Conservation (phyloP, 1,284 basidiomycete species). For the Omphalotus olearius region DNA sequence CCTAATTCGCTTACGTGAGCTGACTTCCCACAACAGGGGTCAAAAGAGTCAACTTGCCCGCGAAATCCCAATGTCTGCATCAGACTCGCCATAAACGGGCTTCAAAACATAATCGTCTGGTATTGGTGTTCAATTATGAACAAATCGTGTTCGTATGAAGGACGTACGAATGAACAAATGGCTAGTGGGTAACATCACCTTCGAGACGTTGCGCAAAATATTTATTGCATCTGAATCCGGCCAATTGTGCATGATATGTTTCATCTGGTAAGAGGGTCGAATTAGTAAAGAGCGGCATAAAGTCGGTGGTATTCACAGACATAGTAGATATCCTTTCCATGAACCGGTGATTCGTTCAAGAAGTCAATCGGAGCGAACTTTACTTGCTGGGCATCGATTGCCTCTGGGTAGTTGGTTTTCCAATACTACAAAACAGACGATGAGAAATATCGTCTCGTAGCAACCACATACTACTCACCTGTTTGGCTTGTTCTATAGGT, state of each 20-base stretch:
- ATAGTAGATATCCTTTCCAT: conserved; percentile 9
- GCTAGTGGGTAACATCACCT: conserved; percentile 3
- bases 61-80: background rate
- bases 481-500: conserved; percentile 4
- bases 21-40: too few relatives aligned
- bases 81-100: background rate
- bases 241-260: conserved; percentile 12
- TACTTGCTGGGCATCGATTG: background rate
- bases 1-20: background rate
- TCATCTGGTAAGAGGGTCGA: conserved; percentile 5
- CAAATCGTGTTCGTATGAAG: background rate
- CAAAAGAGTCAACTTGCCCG: too few relatives aligned
- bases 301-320: background rate
- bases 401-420: background rate
- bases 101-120: conserved; percentile 8
- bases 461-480: background rate
- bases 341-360: conserved; percentile 2
- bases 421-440: background rate
- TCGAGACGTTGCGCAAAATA: conserved; percentile 7
- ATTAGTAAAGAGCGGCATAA: too few relatives aligned
- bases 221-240: conserved; percentile 4
- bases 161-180: conserved; percentile 11
- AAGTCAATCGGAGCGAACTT: conserved; percentile 7
- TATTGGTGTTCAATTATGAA: background rate
- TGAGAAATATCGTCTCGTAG: background rate